Percentiles rank a stretch among this genome's conserved stretches.
Conservation (phyloP, 345 rosid species). For the Cochlearia excelsa region DNA sequence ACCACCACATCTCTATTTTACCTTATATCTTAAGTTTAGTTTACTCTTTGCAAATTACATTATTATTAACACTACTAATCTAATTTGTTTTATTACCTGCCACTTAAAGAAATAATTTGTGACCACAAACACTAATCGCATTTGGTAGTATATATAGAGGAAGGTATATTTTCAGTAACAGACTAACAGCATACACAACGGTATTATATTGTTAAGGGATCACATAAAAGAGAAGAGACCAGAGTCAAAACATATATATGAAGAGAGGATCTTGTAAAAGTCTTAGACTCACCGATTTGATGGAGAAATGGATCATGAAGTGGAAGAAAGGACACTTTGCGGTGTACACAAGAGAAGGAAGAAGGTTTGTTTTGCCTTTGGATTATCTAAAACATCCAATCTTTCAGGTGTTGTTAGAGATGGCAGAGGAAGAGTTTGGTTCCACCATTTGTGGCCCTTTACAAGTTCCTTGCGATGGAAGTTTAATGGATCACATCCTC, state of each 20-base stretch:
- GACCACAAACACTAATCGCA: conserved; percentile 35
- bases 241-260: background rate
- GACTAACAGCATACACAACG: conserved; percentile 28
- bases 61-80: too few species aligned
- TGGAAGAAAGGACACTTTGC: conserved; percentile 53
- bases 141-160: conserved; percentile 23
- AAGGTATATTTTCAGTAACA: conserved; percentile 33
- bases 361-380: conserved; percentile 47
- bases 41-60: too few species aligned
- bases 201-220: too few species aligned
- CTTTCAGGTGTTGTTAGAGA: conserved; percentile 47
- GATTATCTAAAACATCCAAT: conserved; percentile 53
- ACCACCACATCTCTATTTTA: conserved; percentile 31
- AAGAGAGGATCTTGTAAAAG: conserved; percentile 37
- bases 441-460: conserved; percentile 45
- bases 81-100: too few species aligned
- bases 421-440: conserved; percentile 57
- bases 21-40: too few species aligned
- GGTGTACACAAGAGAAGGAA: conserved; percentile 50
- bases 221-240: background rate
- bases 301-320: conserved; percentile 42
- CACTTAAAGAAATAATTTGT: too few species aligned
- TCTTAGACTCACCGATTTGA: conserved; percentile 36
- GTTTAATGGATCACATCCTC: conserved; percentile 44
- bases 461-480: conserved; percentile 52